These are phyloP conservation scores for Calonectria pteridis DNA, from an alignment of 2,329 filamentous ascomycete genomes.

Conservation along the genomic window DNA sequence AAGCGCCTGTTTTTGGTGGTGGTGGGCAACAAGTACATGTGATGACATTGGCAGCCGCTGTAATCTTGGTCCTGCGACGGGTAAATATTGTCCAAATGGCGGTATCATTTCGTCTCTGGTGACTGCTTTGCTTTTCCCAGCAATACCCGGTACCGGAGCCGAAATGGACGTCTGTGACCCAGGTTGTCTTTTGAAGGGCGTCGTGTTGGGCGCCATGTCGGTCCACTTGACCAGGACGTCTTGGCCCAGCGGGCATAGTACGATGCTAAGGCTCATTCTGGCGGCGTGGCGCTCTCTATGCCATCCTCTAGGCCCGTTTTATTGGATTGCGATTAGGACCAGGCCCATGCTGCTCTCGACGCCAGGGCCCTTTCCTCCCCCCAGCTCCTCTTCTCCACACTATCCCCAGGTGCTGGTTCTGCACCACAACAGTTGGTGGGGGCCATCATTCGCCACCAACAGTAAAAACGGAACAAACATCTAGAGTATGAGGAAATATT, in stretches of 20 bases:
- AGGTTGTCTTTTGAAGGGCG: slow-evolving; percentile 8
- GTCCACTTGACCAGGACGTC: slow-evolving; percentile 7
- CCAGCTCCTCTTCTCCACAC: neutral
- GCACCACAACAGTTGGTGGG: neutral
- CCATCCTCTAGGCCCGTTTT: neutral
- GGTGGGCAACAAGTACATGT: neutral
- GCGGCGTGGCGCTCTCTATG: neutral
- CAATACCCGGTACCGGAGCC: slow-evolving; percentile 2
- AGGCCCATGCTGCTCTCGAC: neutral
- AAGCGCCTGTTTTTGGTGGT: neutral
- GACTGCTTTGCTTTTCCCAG: neutral
- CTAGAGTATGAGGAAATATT: neutral
- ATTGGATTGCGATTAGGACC: neutral
- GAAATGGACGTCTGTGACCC: neutral
- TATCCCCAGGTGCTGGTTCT: neutral
- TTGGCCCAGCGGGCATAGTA: neutral
- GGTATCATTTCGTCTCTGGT: neutral
- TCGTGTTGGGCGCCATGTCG: neutral
- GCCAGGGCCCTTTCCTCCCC: neutral
- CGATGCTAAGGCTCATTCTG: slow-evolving; percentile 4
- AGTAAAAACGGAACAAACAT: neutral
- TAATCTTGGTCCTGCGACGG: neutral
- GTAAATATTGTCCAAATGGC: slow-evolving; percentile 2
- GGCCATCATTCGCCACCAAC: neutral
- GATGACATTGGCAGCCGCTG: neutral